A percentile compares a stretch with the other conserved stretches of the same genome.
Evolutionary conservation across 345 rosid genomes (phyloP).

Genomic region (Adansonia digitata): DNA sequence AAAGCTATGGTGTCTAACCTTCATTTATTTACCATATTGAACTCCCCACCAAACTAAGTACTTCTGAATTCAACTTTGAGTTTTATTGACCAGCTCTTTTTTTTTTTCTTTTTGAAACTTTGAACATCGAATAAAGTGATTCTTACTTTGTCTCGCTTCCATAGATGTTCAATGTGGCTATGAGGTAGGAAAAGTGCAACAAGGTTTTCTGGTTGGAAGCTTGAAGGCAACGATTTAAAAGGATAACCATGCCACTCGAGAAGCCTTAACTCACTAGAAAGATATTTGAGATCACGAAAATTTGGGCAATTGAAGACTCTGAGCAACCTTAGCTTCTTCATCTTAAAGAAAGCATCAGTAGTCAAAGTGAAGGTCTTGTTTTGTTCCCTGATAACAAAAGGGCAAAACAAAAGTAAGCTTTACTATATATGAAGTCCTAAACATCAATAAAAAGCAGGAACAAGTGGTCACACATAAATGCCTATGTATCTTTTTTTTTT

Average conservation of each 20-base stretch:
- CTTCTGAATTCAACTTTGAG: no score
- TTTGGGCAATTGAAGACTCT: slow-evolving; percentile 16
- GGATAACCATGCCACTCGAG: slow-evolving; percentile 31
- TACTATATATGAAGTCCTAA: no score
- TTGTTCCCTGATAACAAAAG: background rate
- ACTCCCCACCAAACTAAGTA: no score
- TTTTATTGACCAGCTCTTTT: no score
- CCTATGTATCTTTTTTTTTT: no score
- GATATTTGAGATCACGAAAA: slow-evolving; percentile 16
- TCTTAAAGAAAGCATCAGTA: slow-evolving; percentile 16
- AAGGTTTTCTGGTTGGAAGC: slow-evolving; percentile 20
- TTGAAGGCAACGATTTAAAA: slow-evolving; percentile 26
- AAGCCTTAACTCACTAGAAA: slow-evolving; percentile 24
- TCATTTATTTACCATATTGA: no score
- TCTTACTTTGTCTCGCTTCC: no score
- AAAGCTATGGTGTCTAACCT: no score
- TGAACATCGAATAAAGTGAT: no score
- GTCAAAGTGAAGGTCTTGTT: background rate
- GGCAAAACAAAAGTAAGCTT: background rate
- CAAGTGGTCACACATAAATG: no score
- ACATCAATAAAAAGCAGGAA: no score
- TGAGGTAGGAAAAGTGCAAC: slow-evolving; percentile 22
- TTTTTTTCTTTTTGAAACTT: no score
- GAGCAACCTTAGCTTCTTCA: slow-evolving; percentile 24
- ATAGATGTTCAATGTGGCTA: slow-evolving; percentile 24